phyloP scores from a whole-genome alignment of 306 rosid species.

The Ormosia emarginata region DNA sequence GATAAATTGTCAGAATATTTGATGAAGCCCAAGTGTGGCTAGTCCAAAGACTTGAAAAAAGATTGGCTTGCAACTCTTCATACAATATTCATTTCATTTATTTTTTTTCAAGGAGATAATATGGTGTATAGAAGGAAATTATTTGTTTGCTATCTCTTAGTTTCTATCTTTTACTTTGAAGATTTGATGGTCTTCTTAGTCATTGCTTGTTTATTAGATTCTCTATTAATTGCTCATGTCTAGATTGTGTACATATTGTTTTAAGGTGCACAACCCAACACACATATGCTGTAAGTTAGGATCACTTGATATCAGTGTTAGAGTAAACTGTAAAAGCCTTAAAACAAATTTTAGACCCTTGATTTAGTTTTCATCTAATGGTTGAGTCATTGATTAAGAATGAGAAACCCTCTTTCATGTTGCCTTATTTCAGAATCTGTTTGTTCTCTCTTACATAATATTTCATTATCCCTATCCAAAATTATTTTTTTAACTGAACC shows the following conservation, averaged over 20 bases:
- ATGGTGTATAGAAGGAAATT: not conserved
- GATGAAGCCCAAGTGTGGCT: conserved; percentile 10
- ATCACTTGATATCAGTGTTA: not conserved
- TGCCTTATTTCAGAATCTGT: not conserved
- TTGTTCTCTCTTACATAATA: not conserved
- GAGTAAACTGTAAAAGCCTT: not conserved
- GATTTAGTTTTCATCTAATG: not conserved
- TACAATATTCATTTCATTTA: conserved; percentile 33
- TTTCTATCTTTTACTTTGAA: not conserved
- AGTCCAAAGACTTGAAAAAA: conserved; percentile 15
- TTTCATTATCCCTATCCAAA: no score
- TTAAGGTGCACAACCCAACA: not conserved
- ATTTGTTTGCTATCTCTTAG: not conserved
- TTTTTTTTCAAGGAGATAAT: not conserved
- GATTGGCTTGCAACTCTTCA: conserved; percentile 36
- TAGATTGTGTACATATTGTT: not conserved
- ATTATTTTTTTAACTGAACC: not conserved
- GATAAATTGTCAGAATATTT: conserved; percentile 37
- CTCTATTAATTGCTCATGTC: not conserved
- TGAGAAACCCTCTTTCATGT: not conserved
- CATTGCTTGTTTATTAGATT: not conserved
- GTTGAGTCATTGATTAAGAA: not conserved
- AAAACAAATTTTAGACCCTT: not conserved
- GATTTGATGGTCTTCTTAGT: not conserved
- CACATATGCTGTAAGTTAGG: no score